Evolutionary conservation across 148 eudicot species (phyloP).

Genomic region (Rhododendron vialii): DNA sequence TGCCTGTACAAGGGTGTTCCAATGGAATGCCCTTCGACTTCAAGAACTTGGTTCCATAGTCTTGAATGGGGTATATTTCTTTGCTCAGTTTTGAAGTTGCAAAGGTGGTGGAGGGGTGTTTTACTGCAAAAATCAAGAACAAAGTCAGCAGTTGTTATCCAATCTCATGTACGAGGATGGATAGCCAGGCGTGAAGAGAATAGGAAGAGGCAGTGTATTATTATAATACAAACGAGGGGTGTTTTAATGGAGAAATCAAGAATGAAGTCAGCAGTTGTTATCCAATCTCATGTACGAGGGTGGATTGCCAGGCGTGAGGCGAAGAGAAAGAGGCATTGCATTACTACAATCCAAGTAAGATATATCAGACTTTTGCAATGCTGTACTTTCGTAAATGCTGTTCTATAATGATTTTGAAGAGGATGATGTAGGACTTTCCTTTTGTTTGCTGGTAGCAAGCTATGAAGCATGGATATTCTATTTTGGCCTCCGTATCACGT

Average conservation of each 20-base stretch:
- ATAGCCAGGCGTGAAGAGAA: conserved; percentile 32
- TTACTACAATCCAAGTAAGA: conserved; percentile 51
- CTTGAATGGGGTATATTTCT: conserved; percentile 33
- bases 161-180: conserved; percentile 61
- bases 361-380: not conserved
- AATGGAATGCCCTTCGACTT: conserved; percentile 6
- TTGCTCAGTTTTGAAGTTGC: conserved; percentile 53
- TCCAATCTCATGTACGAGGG: conserved; percentile 68
- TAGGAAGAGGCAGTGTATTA: conserved; percentile 28
- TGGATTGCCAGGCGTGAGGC: conserved; percentile 40
- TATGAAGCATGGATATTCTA: no score
- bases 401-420: not conserved
- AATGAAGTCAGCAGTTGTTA: conserved; percentile 41
- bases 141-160: conserved; percentile 52
- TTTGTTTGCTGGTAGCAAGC: not conserved
- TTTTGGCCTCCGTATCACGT: no score
- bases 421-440: not conserved
- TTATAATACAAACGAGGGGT: conserved; percentile 41
- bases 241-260: conserved; percentile 15
- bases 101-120: conserved; percentile 74
- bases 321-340: conserved; percentile 25
- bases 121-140: conserved; percentile 24
- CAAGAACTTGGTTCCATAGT: conserved; percentile 20
- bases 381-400: not conserved
- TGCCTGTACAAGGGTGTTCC: conserved; percentile 17